Conservation (phyloP, 305 asterid species). For the Fraxinus nigra region DNA sequence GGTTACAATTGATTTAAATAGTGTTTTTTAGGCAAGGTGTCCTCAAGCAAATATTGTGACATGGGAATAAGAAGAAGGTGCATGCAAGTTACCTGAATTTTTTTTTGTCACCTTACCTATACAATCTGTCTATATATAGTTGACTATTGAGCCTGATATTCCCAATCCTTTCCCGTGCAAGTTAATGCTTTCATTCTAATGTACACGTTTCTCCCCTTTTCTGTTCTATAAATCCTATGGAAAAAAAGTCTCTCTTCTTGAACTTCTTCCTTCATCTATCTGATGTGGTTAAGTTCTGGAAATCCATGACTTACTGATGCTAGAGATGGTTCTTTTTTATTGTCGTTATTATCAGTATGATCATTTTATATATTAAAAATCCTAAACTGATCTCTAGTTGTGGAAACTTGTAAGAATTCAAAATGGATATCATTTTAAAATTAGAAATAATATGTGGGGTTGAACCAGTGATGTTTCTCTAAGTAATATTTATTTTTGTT, state of each 20-base stretch:
- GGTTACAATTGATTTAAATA: neutral
- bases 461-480: neutral
- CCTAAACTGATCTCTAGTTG: neutral
- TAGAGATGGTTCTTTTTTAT: neutral
- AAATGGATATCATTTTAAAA: neutral
- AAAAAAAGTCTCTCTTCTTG: neutral
- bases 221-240: neutral
- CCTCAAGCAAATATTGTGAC: neutral
- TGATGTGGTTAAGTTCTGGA: neutral
- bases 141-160: neutral
- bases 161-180: neutral
- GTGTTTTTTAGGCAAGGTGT: neutral
- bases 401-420: neutral
- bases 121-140: neutral
- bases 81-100: neutral
- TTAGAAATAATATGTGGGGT: neutral
- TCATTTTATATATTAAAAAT: neutral
- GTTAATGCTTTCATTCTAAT: neutral
- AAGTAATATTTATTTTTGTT: neutral
- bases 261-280: neutral
- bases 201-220: neutral
- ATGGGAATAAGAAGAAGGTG: neutral
- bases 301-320: neutral
- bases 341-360: neutral
- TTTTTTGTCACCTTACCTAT: neutral